phyloP scores from a whole-genome alignment of 345 rosid species.

The Kernera saxatilis region DNA sequence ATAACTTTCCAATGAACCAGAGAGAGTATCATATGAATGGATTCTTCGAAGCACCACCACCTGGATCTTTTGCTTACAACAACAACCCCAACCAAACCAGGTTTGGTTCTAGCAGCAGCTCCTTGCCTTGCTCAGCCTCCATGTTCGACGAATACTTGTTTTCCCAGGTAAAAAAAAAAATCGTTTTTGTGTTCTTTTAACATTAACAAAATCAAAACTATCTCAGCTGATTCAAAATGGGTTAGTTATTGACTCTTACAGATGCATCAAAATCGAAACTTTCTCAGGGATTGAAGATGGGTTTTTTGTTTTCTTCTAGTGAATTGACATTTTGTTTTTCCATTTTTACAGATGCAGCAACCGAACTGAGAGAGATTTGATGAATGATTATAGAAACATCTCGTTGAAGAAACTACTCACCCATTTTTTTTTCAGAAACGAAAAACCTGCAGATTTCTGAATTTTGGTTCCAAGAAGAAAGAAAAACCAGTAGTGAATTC shows the following conservation, averaged over 20 bases:
- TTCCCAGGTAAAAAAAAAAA: slow-evolving; percentile 37
- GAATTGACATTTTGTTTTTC: not conserved
- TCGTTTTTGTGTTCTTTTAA: not conserved
- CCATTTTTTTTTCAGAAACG: slow-evolving; percentile 5
- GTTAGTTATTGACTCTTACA: not conserved
- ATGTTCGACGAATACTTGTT: slow-evolving; percentile 53
- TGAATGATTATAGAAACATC: slow-evolving; percentile 19
- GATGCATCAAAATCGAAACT: not conserved
- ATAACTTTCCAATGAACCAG: slow-evolving; percentile 45
- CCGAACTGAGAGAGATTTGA: slow-evolving; percentile 29
- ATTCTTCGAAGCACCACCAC: slow-evolving; percentile 48
- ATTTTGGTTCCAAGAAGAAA: slow-evolving; percentile 12
- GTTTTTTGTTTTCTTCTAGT: not conserved
- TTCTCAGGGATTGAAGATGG: not conserved
- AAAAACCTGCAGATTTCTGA: slow-evolving; percentile 15
- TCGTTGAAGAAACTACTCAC: slow-evolving; percentile 20
- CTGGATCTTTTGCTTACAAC: slow-evolving; percentile 28
- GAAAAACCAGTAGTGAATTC: not conserved
- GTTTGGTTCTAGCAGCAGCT: slow-evolving; percentile 48
- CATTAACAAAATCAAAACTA: not conserved
- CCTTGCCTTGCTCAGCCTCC: slow-evolving; percentile 49
- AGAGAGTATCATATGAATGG: slow-evolving; percentile 54
- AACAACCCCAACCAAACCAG: slow-evolving; percentile 37
- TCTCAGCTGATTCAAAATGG: not conserved
- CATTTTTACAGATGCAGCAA: slow-evolving; percentile 27